phyloP scores from a whole-genome alignment of 192 early-diverging fungal species.

The Coemansia sp. region DNA sequence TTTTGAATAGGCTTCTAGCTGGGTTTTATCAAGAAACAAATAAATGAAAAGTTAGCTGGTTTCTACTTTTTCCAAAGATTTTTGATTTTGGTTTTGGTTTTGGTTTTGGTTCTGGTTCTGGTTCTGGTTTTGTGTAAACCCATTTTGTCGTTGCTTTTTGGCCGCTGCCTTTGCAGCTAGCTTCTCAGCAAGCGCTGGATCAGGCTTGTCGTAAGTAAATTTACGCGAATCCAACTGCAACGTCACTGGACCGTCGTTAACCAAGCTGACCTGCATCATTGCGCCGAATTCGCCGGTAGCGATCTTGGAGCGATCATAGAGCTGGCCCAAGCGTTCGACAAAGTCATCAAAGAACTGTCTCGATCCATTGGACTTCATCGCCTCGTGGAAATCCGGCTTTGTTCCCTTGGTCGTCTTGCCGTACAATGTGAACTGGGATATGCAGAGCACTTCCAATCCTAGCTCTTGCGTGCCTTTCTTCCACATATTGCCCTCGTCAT shows the following conservation, averaged over 20 bases:
- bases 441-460: slow-evolving; percentile 76
- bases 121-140: slow-evolving; percentile 9
- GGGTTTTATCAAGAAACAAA: background rate
- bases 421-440: slow-evolving; percentile 94
- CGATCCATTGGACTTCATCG: slow-evolving; percentile 73
- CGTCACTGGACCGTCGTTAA: slow-evolving; percentile 81
- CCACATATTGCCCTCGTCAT: slow-evolving; percentile 70
- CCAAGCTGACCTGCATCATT: slow-evolving; percentile 91
- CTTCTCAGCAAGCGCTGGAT: slow-evolving; percentile 4
- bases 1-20: background rate
- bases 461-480: slow-evolving; percentile 74
- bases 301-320: slow-evolving; percentile 66
- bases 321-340: slow-evolving; percentile 62
- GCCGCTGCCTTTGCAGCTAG: slow-evolving; percentile 16
- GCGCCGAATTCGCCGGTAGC: slow-evolving; percentile 89
- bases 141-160: slow-evolving; percentile 31
- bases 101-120: too few species aligned
- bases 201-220: slow-evolving; percentile 21
- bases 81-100: background rate
- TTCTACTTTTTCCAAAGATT: background rate
- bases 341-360: slow-evolving; percentile 76
- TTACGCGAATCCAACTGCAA: slow-evolving; percentile 59
- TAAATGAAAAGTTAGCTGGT: background rate
- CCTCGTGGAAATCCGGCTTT: slow-evolving; percentile 92
- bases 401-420: slow-evolving; percentile 74